These are phyloP conservation scores for Sphaerulina vaccinii DNA, from an alignment of 2,329 filamentous ascomycete genomes.

Conservation along the genomic window DNA sequence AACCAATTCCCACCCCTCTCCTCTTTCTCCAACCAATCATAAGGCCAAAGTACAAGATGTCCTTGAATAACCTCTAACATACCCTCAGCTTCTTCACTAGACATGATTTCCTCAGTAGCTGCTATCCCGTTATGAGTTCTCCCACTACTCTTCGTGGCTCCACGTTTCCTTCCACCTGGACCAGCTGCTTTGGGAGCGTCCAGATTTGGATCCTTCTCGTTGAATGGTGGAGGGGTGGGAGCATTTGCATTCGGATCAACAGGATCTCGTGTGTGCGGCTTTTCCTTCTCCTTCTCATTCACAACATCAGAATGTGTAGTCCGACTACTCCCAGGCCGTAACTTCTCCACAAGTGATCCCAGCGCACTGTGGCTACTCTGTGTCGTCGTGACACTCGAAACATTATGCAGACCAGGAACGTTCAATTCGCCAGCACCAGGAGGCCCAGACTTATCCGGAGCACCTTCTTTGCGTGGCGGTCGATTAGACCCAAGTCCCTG, in stretches of 20 bases:
- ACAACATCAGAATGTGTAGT: conserved; percentile 25
- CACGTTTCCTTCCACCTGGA: conserved; percentile 58
- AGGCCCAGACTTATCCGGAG: conserved; percentile 50
- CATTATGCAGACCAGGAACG: conserved; percentile 20
- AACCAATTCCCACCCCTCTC: conserved; percentile 94
- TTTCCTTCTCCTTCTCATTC: conserved; percentile 28
- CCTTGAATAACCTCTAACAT: conserved; percentile 81
- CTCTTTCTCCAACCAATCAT: conserved; percentile 89
- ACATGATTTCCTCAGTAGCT: conserved; percentile 71
- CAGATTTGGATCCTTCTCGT: conserved; percentile 28
- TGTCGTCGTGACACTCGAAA: no score
- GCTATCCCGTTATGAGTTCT: conserved; percentile 64
- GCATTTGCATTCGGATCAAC: conserved; percentile 26
- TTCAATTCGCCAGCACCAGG: conserved; percentile 46
- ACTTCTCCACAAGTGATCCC: conserved; percentile 35
- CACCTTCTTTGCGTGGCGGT: conserved; percentile 50
- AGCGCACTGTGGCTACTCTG: conserved; percentile 28
- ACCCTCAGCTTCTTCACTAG: conserved; percentile 74
- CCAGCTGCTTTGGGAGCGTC: neutral
- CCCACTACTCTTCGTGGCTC: conserved; percentile 67
- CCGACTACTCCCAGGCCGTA: conserved; percentile 34
- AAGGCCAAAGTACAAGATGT: conserved; percentile 85
- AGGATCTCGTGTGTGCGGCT: conserved; percentile 27
- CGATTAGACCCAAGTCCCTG: conserved; percentile 56
- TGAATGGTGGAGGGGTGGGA: conserved; percentile 30